A percentile compares a stretch with the other conserved stretches of the same genome.
Evolutionary conservation across 2,329 filamentous ascomycete species (phyloP).

Genomic region (Ophiocordyceps australis): DNA sequence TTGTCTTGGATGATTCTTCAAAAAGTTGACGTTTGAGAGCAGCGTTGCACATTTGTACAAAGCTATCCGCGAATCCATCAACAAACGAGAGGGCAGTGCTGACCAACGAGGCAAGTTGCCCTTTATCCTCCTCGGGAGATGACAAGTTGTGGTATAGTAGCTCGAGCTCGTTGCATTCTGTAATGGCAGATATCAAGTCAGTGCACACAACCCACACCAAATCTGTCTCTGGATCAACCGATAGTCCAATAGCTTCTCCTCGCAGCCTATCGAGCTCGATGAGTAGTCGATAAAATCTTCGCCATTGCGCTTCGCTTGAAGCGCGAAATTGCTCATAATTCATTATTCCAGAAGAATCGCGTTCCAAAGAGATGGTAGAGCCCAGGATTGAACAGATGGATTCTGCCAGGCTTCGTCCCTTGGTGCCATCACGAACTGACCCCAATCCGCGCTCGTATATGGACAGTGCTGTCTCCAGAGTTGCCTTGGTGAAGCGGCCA

Average conservation of each 20-base stretch:
- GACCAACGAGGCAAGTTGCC: slow-evolving; percentile 43
- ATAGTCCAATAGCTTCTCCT: slow-evolving; percentile 63
- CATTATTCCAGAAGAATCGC: slow-evolving; percentile 41
- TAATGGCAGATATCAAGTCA: slow-evolving; percentile 61
- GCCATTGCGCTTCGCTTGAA: slow-evolving; percentile 71
- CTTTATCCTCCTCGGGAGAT: slow-evolving; percentile 30
- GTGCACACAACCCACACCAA: slow-evolving; percentile 74
- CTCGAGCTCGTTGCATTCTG: slow-evolving; percentile 66
- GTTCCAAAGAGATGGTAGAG: slow-evolving; percentile 47
- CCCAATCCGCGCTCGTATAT: slow-evolving; percentile 56
- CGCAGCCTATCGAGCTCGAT: slow-evolving; percentile 74
- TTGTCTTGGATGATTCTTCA: slow-evolving; percentile 50
- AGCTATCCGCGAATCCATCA: slow-evolving; percentile 49
- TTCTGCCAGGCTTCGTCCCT: slow-evolving; percentile 48
- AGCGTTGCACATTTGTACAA: slow-evolving; percentile 48
- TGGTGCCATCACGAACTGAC: slow-evolving; percentile 15
- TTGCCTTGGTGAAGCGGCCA: slow-evolving; percentile 61
- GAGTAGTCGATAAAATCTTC: slow-evolving; percentile 71
- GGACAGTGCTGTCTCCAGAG: slow-evolving; percentile 64
- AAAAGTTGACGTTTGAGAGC: slow-evolving; percentile 58
- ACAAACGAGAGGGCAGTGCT: slow-evolving; percentile 53
- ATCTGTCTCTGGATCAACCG: slow-evolving; percentile 50
- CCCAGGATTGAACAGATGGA: slow-evolving; percentile 57
- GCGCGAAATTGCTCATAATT: slow-evolving; percentile 60
- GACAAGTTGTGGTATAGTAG: slow-evolving; percentile 51